Base-by-base conservation (phyloP, 2,329 filamentous ascomycete species). In the Penicillium crustosum region DNA sequence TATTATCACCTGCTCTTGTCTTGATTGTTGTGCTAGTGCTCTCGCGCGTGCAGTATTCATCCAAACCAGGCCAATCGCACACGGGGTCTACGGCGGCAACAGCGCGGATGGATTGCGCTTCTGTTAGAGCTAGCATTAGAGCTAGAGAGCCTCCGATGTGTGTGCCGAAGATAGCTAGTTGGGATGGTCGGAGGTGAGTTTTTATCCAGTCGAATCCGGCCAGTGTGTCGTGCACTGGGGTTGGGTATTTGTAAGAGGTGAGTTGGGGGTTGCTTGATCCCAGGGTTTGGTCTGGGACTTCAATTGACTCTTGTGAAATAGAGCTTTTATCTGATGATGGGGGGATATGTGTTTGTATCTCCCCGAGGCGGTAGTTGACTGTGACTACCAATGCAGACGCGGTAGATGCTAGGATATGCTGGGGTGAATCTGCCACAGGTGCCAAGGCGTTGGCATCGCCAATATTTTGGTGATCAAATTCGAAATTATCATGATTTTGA, bases 121-220 rank as follows among this genome's bases (percentile, higher is more conserved):
- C 75, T 10, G 75, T 79, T 19, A 79, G 67, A 0, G 77, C 71
- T 12, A 79, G 70, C 73, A 77, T 78, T 3, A 77, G 58, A 4
- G 77, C 76, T 49, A 79, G 57, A 0, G 75, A 78, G 19, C 77
- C 77, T 25, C 75, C 75, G 27, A 76, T 64, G 53, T 75, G 71
- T 1, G 64, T 70, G 19, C 75, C 75, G 58, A 70, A 65, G 27
- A 77, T 58, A 27, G 65, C 65, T 6, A 77, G 50, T 12, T 68
- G 61, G 5, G 58, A 39, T 7, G 73, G 72, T 33, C 66, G 59
- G n/a, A 77, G 64, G 42, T 68, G 63, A 2, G 66, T 55, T 53
- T 66, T 59, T 35, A 77, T 64, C 75, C 75, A 77, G 60, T 77
- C 75, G 45, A 77, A 70, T 4, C 70, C 75, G 7, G 66, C 65